A percentile compares a stretch with the other conserved stretches of the same genome.
phyloP scores from a whole-genome alignment of 1,139 yeast genomes.

The Zygosaccharomyces pseudobailii region DNA sequence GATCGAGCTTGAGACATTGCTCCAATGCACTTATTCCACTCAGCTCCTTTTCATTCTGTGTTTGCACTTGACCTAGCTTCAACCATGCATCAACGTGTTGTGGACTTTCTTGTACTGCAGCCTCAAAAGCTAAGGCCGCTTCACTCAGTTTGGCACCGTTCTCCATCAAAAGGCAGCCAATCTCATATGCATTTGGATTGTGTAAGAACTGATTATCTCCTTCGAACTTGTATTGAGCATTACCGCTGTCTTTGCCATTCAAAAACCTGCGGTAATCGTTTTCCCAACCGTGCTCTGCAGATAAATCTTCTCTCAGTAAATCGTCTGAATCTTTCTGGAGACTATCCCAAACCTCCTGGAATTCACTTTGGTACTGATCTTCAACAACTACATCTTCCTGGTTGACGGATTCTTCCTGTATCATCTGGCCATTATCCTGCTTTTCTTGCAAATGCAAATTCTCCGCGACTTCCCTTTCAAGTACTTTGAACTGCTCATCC shows the following conservation, averaged over 20 bases:
- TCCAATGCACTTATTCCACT: slow-evolving; percentile 92
- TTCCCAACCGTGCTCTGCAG: slow-evolving; percentile 53
- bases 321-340: slow-evolving; percentile 54
- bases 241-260: slow-evolving; percentile 58
- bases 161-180: slow-evolving; percentile 89
- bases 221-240: slow-evolving; percentile 79
- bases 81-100: slow-evolving; percentile 89
- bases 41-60: slow-evolving; percentile 92
- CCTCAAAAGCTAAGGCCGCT: slow-evolving; percentile 95
- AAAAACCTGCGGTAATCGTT: slow-evolving; percentile 73
- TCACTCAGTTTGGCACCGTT: slow-evolving; percentile 94
- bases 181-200: slow-evolving; percentile 80
- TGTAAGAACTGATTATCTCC: slow-evolving; percentile 71
- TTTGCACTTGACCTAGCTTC: slow-evolving; percentile 87
- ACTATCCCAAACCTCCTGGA: slow-evolving; percentile 68
- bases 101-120: slow-evolving; percentile 81
- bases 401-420: slow-evolving; percentile 11
- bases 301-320: slow-evolving; percentile 55
- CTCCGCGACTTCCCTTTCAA: slow-evolving; percentile 49
- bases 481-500: slow-evolving; percentile 82
- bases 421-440: slow-evolving; percentile 27
- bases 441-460: slow-evolving; percentile 27
- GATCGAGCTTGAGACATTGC: slow-evolving; percentile 75
- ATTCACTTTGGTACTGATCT: slow-evolving; percentile 59
- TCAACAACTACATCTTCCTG: slow-evolving; percentile 42